A percentile compares a stretch with the other conserved stretches of the same genome.
Evolutionary conservation across 2,329 filamentous ascomycete genomes (phyloP).

Genomic region (Cladosporium sp.): DNA sequence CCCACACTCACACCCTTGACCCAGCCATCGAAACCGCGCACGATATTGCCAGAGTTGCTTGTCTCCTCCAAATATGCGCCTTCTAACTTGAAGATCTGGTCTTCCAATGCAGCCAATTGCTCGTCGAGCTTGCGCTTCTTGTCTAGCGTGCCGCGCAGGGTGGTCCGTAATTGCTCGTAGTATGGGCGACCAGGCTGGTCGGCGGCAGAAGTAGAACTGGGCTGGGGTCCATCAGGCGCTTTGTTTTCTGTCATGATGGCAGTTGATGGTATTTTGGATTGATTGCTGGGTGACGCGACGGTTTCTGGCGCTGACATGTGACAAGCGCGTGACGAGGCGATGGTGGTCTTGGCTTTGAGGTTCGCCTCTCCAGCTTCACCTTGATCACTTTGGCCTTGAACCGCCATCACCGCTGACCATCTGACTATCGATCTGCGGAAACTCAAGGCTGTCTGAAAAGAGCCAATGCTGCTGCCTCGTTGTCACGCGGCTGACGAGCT

Average conservation of each 20-base stretch:
- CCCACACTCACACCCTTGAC: slow-evolving; percentile 70
- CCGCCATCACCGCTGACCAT: background rate
- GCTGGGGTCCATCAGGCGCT: slow-evolving; percentile 24
- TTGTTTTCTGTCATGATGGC: slow-evolving; percentile 47
- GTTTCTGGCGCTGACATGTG: slow-evolving; percentile 1
- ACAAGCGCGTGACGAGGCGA: background rate
- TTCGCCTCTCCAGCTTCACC: background rate
- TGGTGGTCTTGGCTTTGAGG: background rate
- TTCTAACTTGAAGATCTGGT: slow-evolving; percentile 79
- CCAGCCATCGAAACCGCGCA: slow-evolving; percentile 96
- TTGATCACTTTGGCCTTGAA: background rate
- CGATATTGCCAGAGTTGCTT: slow-evolving; percentile 81
- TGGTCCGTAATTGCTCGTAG: slow-evolving; percentile 67
- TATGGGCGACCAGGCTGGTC: slow-evolving; percentile 53
- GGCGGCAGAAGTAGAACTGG: slow-evolving; percentile 29
- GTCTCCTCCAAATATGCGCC: slow-evolving; percentile 87
- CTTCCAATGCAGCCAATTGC: slow-evolving; percentile 55
- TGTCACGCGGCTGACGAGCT: background rate
- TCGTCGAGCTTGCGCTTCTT: slow-evolving; percentile 62
- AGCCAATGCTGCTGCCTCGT: background rate
- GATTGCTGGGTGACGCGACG: background rate
- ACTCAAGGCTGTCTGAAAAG: too few relatives aligned
- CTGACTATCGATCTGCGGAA: background rate
- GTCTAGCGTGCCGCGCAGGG: slow-evolving; percentile 62
- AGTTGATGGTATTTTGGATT: background rate